Evolutionary conservation across 1,284 basidiomycete genomes (phyloP).

Genomic region (Ceraceosorus bombacis): DNA sequence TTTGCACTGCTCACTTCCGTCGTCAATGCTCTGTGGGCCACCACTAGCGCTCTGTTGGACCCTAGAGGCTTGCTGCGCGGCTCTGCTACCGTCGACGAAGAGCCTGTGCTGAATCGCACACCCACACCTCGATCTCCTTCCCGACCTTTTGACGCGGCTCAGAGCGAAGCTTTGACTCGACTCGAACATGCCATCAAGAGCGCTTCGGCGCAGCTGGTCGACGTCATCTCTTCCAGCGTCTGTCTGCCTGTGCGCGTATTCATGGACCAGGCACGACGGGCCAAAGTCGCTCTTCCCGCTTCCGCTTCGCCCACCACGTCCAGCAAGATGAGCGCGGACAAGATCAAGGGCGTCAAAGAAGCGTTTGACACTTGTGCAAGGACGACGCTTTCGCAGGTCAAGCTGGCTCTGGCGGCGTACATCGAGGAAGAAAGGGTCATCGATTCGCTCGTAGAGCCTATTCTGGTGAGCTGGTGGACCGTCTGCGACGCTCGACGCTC

Average conservation of each 20-base stretch:
- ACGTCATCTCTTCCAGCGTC: background rate
- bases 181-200: slow-evolving; percentile 1
- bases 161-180: background rate
- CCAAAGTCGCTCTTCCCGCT: background rate
- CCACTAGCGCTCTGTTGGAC: background rate
- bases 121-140: too few relatives aligned
- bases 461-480: background rate
- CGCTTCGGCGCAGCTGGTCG: slow-evolving; percentile 4
- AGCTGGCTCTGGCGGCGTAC: slow-evolving; percentile 1
- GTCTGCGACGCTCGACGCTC: background rate
- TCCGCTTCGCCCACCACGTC: slow-evolving; percentile 2
- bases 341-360: background rate
- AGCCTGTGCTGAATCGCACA: too few relatives aligned
- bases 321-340: background rate
- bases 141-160: background rate
- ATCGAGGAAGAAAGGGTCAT: slow-evolving; percentile 8
- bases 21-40: slow-evolving; percentile 4
- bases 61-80: background rate
- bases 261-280: background rate
- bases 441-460: slow-evolving; percentile 5
- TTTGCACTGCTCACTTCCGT: slow-evolving; percentile 2
- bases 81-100: background rate
- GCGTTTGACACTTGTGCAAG: slow-evolving; percentile 4
- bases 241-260: slow-evolving; percentile 3
- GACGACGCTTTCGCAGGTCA: background rate